Conservation (phyloP, 2,329 filamentous ascomycete species). For the Eutypa lata region DNA sequence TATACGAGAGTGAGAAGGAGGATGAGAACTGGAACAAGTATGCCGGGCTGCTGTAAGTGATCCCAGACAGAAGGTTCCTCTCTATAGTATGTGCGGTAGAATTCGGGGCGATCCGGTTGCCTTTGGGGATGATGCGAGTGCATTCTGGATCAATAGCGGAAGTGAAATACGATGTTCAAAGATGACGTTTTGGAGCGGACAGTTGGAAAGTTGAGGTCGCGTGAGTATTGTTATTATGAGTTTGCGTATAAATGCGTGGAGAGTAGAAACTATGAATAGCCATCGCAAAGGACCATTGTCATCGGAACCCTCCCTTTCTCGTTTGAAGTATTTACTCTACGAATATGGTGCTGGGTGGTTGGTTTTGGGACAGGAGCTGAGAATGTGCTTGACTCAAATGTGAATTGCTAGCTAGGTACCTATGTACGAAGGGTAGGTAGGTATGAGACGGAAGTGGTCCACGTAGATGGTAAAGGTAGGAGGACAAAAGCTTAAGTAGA, state of each 20-base stretch:
- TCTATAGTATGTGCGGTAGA: conserved; percentile 17
- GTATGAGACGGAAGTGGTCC: too few species aligned
- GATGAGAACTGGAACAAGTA: conserved; percentile 32
- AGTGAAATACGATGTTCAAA: background rate
- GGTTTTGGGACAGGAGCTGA: background rate
- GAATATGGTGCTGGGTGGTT: background rate
- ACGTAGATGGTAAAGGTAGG: too few species aligned
- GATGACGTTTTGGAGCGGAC: background rate
- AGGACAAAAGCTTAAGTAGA: too few species aligned
- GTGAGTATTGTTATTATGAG: background rate
- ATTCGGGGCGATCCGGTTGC: conserved; percentile 25
- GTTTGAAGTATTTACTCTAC: too few species aligned
- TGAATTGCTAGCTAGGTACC: too few species aligned
- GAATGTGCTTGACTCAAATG: too few species aligned
- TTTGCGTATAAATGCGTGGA: background rate
- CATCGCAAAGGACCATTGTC: background rate
- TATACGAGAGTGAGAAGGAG: conserved; percentile 33
- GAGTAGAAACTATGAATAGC: background rate
- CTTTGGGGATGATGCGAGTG: conserved; percentile 30
- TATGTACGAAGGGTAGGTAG: too few species aligned
- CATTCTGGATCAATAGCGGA: conserved; percentile 29
- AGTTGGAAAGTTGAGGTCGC: background rate
- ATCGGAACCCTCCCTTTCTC: background rate
- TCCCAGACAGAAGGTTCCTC: conserved; percentile 24
- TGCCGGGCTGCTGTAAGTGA: conserved; percentile 32